Evolutionary conservation across 257 asterid species (phyloP).

Genomic region (Pogostemon cablin): DNA sequence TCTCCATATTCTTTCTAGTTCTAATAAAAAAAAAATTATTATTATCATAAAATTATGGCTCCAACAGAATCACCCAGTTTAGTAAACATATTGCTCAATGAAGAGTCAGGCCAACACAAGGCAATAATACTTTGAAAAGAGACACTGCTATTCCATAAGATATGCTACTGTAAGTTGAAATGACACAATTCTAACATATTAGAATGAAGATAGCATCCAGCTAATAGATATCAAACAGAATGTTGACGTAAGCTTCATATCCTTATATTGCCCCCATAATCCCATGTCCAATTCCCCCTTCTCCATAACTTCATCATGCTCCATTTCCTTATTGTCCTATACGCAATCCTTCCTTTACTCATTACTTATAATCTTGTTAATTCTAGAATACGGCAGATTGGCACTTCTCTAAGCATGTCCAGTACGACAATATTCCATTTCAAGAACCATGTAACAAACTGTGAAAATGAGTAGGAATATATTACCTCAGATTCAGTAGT

Average conservation of each 20-base stretch:
- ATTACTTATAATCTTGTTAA: constrained; percentile 13
- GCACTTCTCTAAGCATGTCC: constrained; percentile 14
- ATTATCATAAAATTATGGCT: background rate
- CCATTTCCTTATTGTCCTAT: constrained; percentile 16
- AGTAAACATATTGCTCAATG: background rate
- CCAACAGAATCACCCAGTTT: background rate
- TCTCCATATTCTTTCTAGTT: too few relatives aligned
- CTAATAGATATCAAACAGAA: background rate
- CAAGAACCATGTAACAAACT: constrained; percentile 3
- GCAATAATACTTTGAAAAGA: background rate
- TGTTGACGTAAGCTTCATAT: background rate
- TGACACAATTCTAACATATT: background rate
- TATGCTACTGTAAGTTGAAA: background rate
- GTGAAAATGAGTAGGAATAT: constrained; percentile 16
- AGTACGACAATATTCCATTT: constrained; percentile 2
- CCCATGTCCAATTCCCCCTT: constrained; percentile 17
- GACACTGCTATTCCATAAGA: constrained; percentile 2
- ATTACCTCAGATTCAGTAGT: constrained; percentile 93
- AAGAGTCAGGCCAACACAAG: background rate
- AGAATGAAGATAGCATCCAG: constrained; percentile 9
- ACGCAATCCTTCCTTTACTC: constrained; percentile 11
- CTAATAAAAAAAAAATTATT: too few relatives aligned
- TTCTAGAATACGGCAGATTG: constrained; percentile 19
- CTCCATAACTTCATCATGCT: constrained; percentile 10
- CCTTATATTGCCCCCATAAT: background rate